Percentiles rank a stretch among this genome's conserved stretches.
phyloP scores from a whole-genome alignment of 1,284 basidiomycete species.

The Phellinidium pouzarii region DNA sequence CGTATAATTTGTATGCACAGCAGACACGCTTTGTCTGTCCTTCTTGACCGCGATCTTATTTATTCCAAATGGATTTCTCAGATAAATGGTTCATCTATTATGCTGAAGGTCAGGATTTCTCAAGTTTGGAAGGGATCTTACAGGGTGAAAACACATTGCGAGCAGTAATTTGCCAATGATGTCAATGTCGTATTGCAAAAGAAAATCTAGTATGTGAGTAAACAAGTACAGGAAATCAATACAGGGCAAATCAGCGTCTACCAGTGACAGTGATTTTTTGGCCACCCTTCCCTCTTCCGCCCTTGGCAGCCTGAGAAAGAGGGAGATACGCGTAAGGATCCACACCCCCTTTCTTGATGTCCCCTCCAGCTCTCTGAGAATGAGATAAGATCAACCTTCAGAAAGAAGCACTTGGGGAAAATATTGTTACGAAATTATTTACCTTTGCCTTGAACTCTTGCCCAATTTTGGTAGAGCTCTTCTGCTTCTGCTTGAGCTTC shows the following conservation, averaged over 20 bases:
- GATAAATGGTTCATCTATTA: no score
- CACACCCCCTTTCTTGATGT: conserved; percentile 79
- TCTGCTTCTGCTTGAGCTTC: conserved; percentile 51
- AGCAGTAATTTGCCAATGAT: no score
- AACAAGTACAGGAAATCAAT: not conserved
- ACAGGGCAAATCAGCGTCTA: conserved; percentile 29
- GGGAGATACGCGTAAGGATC: conserved; percentile 93
- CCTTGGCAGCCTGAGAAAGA: conserved; percentile 76
- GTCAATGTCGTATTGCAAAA: no score
- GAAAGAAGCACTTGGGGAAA: not conserved
- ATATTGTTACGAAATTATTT: conserved; percentile 19
- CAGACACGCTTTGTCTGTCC: not conserved
- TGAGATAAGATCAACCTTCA: conserved; percentile 4
- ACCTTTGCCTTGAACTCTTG: conserved; percentile 89
- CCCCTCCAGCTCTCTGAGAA: conserved; percentile 81
- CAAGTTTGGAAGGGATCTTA: no score
- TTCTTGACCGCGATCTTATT: not conserved
- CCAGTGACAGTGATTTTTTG: conserved; percentile 45
- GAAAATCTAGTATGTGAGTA: not conserved
- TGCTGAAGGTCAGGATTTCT: no score
- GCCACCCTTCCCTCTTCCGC: conserved; percentile 36
- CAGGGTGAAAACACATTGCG: no score
- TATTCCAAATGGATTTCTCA: no score
- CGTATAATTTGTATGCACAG: not conserved
- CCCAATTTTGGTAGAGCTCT: conserved; percentile 59